Base-by-base conservation (phyloP, 441 rosid genomes). In the Adansonia rubrostipa region DNA sequence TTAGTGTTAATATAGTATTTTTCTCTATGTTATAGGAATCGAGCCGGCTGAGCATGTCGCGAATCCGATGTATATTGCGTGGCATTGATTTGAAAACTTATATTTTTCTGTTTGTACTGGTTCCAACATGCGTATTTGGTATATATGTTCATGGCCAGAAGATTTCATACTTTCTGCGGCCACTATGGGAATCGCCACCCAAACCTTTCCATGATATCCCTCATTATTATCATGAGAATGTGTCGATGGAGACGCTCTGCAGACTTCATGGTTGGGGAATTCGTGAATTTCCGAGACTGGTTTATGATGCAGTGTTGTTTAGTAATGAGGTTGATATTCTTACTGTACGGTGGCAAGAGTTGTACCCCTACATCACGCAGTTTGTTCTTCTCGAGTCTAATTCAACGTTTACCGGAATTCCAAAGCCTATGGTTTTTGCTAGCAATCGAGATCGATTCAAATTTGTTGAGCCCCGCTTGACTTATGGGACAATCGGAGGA, bases 211-310 rank as follows among this genome's bases (percentile, higher is more conserved):
- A 89, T 75, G 97, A 92, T 80, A 92, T 91, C 56, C 95, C 98
- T 8, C 98, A 94, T 75, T 94, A 92, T 78, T 88, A 94, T 80
- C 93, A 89, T 73, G 96, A 89, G 82, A 89, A 93, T 71, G 89
- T 89, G 67, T 81, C 93, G 0, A 88, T 92, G 95, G 91, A 90
- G 82, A 86, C 80, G 47, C 93, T 94, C 17, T 94, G 98, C 87
- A 91, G 85, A 80, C 98, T 94, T 72, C 98, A 94, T 73, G 98
- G 97, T 24, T 94, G 98, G 98, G 86, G 87, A 28, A 82, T 91
- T 8, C 89, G 97, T 9, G 96, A 92, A 19, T 92, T 84, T 61
- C 96, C 98, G 1, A 87, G 98, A 74, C 93, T 95, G 36, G 96
- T 94, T 63, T 94, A 86, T 72, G 98, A 94, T 81, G 97, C 97